phyloP scores from a whole-genome alignment of 352 stramenopile genomes.

The Blastocystis sp. region DNA sequence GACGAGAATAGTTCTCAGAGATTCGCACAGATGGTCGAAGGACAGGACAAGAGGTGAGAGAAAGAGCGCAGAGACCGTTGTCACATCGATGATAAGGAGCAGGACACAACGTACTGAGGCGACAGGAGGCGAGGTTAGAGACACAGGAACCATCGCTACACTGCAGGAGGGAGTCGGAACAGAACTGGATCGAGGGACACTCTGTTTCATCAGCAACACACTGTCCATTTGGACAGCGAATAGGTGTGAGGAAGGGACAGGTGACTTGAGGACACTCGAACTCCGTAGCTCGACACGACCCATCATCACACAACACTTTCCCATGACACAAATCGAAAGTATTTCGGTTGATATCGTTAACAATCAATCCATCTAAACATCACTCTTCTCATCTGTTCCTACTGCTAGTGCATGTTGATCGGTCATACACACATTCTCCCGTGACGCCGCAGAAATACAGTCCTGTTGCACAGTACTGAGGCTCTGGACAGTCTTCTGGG shows the following conservation, averaged over 20 bases:
- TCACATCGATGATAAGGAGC: slow-evolving; percentile 12
- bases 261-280: neutral
- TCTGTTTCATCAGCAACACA: slow-evolving; percentile 2
- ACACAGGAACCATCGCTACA: slow-evolving; percentile 12
- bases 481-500: neutral
- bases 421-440: slow-evolving; percentile 44
- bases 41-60: neutral
- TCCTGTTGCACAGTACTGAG: neutral
- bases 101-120: neutral
- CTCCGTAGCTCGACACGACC: neutral
- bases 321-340: slow-evolving; percentile 23
- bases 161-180: neutral
- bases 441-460: slow-evolving; percentile 43
- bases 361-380: neutral
- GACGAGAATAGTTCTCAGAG: neutral
- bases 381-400: neutral
- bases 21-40: neutral
- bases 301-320: slow-evolving; percentile 24
- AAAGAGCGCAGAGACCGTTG: slow-evolving; percentile 28
- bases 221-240: slow-evolving; percentile 2
- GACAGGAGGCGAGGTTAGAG: neutral
- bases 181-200: neutral
- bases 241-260: slow-evolving; percentile 2
- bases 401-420: slow-evolving; percentile 5
- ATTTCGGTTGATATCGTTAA: neutral